A percentile compares a stretch with the other conserved stretches of the same genome.
Conservation (phyloP, 352 stramenopile species). For the Blastocystis sp. region DNA sequence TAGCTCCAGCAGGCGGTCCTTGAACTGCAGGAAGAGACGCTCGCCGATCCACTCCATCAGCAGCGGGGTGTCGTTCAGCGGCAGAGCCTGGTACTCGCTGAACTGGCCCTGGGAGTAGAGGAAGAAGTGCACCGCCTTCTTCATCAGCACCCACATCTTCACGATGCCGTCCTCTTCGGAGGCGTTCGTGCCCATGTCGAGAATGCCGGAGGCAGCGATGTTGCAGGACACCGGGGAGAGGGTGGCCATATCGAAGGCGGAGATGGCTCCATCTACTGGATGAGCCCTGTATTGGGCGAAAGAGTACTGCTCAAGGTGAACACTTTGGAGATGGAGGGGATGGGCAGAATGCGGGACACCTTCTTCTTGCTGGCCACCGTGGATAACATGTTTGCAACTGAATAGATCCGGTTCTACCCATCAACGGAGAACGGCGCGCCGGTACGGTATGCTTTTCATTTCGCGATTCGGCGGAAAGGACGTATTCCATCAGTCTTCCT, state of each 20-base stretch:
- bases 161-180: background rate
- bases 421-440: background rate
- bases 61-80: conserved; percentile 36
- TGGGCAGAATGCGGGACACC: conserved; percentile 37
- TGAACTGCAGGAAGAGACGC: conserved; percentile 26
- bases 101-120: conserved; percentile 37
- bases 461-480: conserved; percentile 43
- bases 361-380: conserved; percentile 66
- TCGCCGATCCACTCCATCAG: background rate
- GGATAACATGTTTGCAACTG: conserved; percentile 52
- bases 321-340: conserved; percentile 40
- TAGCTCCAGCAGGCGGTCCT: conserved; percentile 11
- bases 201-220: background rate
- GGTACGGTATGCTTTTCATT: conserved; percentile 55
- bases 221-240: conserved; percentile 50
- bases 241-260: conserved; percentile 47
- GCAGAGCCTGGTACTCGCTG: background rate
- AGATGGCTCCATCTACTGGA: conserved; percentile 42
- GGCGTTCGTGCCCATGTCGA: conserved; percentile 48
- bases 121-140: conserved; percentile 34
- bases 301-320: conserved; percentile 54
- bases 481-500: conserved; percentile 49
- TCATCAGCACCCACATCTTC: conserved; percentile 37
- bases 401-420: conserved; percentile 33
- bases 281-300: background rate